Percentiles rank a stretch among this genome's conserved stretches.
Evolutionary conservation across 345 rosid species (phyloP).

Genomic region (Geranium brycei): DNA sequence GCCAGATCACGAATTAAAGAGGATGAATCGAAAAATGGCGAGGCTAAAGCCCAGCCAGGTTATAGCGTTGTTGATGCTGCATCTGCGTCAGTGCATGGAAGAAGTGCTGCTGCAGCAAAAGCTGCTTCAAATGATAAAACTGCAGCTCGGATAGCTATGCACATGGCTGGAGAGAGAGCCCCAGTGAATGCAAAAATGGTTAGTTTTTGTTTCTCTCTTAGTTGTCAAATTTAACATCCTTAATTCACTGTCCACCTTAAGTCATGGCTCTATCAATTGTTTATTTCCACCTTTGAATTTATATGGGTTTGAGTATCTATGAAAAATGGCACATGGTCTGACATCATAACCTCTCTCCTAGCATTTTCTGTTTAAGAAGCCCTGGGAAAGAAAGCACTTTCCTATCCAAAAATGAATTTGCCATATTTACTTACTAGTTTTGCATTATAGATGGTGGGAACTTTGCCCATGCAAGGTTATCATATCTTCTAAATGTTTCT

Average conservation of each 20-base stretch:
- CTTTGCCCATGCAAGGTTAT: not conserved
- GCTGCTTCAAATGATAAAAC: constrained; percentile 68
- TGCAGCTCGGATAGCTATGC: constrained; percentile 90
- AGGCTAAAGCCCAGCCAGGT: constrained; percentile 27
- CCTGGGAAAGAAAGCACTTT: not conserved
- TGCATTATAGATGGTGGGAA: not conserved
- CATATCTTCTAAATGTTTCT: not conserved
- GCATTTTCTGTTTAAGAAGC: not conserved
- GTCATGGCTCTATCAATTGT: not conserved
- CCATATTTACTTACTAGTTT: not conserved
- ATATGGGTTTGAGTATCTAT: not conserved
- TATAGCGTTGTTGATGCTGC: constrained; percentile 93
- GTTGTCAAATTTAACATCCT: not conserved
- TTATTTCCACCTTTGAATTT: not conserved
- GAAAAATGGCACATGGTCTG: not conserved
- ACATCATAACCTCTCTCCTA: not conserved
- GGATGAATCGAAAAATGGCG: constrained; percentile 38
- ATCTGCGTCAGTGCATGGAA: constrained; percentile 89
- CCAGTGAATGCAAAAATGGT: constrained; percentile 83
- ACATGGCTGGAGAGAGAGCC: constrained; percentile 88
- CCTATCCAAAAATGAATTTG: not conserved
- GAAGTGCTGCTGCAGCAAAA: constrained; percentile 91
- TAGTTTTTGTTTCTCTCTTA: constrained; percentile 15
- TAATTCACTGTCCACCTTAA: not conserved
- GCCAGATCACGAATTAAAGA: constrained; percentile 67